Base-by-base conservation (phyloP, 192 early-diverging fungal species). In the Rhizophlyctis rosea region DNA sequence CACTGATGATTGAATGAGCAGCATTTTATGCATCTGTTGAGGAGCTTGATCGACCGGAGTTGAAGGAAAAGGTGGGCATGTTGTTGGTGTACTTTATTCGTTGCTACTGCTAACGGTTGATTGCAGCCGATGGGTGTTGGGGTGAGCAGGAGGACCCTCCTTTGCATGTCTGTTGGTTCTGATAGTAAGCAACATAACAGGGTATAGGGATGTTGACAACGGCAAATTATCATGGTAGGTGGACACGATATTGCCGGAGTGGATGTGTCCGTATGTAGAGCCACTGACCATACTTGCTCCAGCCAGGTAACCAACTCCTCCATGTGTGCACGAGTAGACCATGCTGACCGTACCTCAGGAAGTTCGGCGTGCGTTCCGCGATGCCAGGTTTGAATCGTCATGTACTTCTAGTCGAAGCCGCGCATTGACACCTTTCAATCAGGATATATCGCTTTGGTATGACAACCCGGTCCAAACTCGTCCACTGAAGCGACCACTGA, bases 21-120 rank as follows among this genome's bases (percentile, higher is more conserved):
- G 86, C 88, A 7, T 89, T 85, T 49, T 89, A 86, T 65, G 85
- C 85, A 0, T 80, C 85, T 1, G 84, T 89, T 0, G 88, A 88
- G 73, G 85, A 86, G 68, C 74, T 81, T 16, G 86, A 89, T 50
- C 51, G 71, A 2, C 84, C 88, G 0, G 71, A 80, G n/a, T 55
- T 88, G 21, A 83, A 83, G 57, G 54, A 50, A 7, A 77, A 76
- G 27, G 49, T 54, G 30, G 49, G 9, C 39, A 44, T 44, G 9
- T 18, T 7, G 30, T 32, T 28, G 7, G 7, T 23, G 14, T 23
- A 14, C 14, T 33, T 13, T 33, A 29, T 57, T 14, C 33, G 4
- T 57, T 49, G 18, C 58, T 50, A 14, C 23, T 29, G 29, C 4
- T 24, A 34, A 49, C 27, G n/a, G 7, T 60, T 4, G 14, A 23